phyloP scores from a whole-genome alignment of 163 green algal species.

The Coccomyxa subellipsoidea region DNA sequence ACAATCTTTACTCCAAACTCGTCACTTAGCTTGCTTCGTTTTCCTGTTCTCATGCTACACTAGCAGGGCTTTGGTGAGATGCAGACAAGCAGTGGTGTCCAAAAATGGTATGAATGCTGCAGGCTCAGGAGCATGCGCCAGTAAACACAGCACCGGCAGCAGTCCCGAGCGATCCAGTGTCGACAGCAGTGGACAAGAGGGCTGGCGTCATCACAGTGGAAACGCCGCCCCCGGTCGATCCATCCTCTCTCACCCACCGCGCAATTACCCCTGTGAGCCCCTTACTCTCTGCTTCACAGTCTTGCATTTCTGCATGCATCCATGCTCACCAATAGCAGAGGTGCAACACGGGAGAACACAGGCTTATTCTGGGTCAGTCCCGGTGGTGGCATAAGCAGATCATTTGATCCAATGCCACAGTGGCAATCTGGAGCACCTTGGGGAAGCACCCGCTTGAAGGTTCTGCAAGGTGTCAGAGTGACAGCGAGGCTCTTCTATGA shows the following conservation, averaged over 20 bases:
- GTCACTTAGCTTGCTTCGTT: too few relatives aligned
- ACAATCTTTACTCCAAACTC: too few relatives aligned
- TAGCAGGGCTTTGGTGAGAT: too few relatives aligned
- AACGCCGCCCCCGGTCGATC: background rate
- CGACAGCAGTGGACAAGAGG: background rate
- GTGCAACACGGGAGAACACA: too few relatives aligned
- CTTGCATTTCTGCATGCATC: background rate
- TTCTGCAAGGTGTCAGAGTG: too few relatives aligned
- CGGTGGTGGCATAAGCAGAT: background rate
- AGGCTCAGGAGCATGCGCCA: background rate
- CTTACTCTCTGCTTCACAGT: background rate
- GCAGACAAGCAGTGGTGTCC: too few relatives aligned
- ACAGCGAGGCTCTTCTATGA: too few relatives aligned
- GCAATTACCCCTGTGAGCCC: background rate
- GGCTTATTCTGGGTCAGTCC: too few relatives aligned
- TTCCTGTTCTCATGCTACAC: too few relatives aligned
- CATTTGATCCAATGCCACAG: too few relatives aligned
- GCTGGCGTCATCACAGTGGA: background rate
- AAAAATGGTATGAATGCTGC: background rate
- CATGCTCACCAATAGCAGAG: background rate
- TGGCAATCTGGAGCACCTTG: too few relatives aligned
- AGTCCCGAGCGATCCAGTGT: background rate
- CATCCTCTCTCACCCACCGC: background rate
- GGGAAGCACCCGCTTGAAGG: too few relatives aligned
- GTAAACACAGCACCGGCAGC: background rate